Base-by-base conservation (phyloP, 169 alveolate species). In the Plasmodium blacklocki region DNA sequence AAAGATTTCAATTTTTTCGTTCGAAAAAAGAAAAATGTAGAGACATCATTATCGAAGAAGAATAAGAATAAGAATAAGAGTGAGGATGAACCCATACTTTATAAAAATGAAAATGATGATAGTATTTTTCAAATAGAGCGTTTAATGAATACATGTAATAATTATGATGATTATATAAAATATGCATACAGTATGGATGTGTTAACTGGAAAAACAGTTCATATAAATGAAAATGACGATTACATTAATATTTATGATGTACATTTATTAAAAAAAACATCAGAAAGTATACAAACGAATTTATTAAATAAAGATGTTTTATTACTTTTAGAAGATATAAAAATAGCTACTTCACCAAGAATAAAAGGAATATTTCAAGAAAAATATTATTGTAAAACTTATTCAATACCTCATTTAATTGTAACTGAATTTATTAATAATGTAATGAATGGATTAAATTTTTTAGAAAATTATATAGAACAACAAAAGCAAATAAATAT, bases 161-260 rank as follows among this genome's bases (percentile, higher is more conserved):
- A 64, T 49, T 85, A 85, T n/a, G 23, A 23, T 9, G 92, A 85
- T 12, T 85, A 85, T 21, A 29, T 85, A 56, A 85, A 60, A 15
- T 85, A 85, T 71, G 92, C 92, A 0, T 71, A 85, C 6, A 73
- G 59, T 39, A 85, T 85, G 92, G 92, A 85, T 71, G 67, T 70
- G 2, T 43, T 85, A 15, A 85, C 92, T 1, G 92, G 92, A 7
- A 85, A 85, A 59, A 58, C 67, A 0, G 23, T 85, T 1, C 92
- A 85, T 52, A 85, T 85, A 15, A 85, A 85, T 52, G 87, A 85
- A 18, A 85, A 85, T 26, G 73, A 68, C 26, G 92, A 85, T 85
- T 85, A 85, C 18, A 85, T 85, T 45, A 85, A 85, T 23, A 50
- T 54, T 0, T 72, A 85, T 72, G 92, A 85, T 85, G 86, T 85